Conservation (phyloP, 2,329 filamentous ascomycete genomes). For the Myriosclerotinia scirpicola region DNA sequence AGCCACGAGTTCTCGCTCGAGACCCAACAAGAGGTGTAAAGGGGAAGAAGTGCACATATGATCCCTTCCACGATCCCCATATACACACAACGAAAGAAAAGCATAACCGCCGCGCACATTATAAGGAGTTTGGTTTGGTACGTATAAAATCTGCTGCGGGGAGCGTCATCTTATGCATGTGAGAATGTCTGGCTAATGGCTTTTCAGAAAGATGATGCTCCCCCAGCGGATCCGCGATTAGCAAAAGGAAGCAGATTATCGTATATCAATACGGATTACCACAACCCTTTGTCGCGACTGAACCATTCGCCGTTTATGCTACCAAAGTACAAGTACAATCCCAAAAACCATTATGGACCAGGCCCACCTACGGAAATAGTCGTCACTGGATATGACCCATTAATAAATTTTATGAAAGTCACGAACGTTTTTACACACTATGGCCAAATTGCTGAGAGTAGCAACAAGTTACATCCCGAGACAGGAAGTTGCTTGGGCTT, state of each 20-base stretch:
- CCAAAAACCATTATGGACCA: slow-evolving; percentile 79
- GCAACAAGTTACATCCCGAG: slow-evolving; percentile 91
- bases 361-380: slow-evolving; percentile 89
- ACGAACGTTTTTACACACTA: slow-evolving; percentile 74
- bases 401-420: slow-evolving; percentile 77
- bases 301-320: slow-evolving; percentile 75
- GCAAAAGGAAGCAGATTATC: slow-evolving; percentile 63
- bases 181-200: slow-evolving; percentile 57
- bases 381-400: slow-evolving; percentile 92
- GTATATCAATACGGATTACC: slow-evolving; percentile 68
- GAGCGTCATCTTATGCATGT: slow-evolving; percentile 59
- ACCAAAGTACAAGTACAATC: slow-evolving; percentile 78
- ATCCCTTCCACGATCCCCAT: slow-evolving; percentile 49
- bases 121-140: slow-evolving; percentile 66
- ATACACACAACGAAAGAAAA: slow-evolving; percentile 48
- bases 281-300: slow-evolving; percentile 68
- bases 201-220: slow-evolving; percentile 75
- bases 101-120: slow-evolving; percentile 59
- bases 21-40: slow-evolving; percentile 55
- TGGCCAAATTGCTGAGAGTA: slow-evolving; percentile 85
- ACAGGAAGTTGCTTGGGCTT: slow-evolving; percentile 94
- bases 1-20: slow-evolving; percentile 51
- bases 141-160: slow-evolving; percentile 51
- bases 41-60: slow-evolving; percentile 61
- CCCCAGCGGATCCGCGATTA: slow-evolving; percentile 79